Evolutionary conservation across 495 filamentous ascomycete species (phyloP).

Genomic region (Recurvomyces mirabilis): DNA sequence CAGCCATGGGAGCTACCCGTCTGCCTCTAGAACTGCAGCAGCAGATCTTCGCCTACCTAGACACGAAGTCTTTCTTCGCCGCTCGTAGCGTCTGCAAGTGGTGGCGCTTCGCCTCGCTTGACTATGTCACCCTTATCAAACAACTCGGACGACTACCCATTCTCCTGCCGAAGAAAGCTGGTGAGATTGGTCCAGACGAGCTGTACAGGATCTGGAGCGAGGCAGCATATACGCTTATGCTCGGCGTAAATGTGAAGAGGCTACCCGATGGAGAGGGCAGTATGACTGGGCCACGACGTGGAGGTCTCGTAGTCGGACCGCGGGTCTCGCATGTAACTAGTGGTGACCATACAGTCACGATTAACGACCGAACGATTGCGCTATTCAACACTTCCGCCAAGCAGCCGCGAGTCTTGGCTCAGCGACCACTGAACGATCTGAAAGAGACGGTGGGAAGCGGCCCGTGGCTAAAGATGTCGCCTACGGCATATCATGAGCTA

Average conservation of each 20-base stretch:
- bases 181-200: background rate
- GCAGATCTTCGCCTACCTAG: conserved; percentile 14
- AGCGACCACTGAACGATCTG: conserved; percentile 15
- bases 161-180: conserved; percentile 1
- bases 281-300: too few relatives aligned
- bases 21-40: conserved; percentile 20
- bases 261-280: too few relatives aligned
- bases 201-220: conserved; percentile 10
- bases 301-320: too few relatives aligned
- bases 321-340: too few relatives aligned
- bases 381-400: conserved; percentile 11
- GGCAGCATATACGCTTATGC: conserved; percentile 11
- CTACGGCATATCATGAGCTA: conserved; percentile 6
- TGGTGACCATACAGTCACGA: too few relatives aligned
- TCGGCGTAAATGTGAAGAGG: conserved; percentile 6
- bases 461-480: conserved; percentile 14
- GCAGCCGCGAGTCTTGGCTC: background rate
- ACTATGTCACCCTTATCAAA: conserved; percentile 3
- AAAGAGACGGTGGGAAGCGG: conserved; percentile 13
- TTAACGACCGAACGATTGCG: conserved; percentile 11
- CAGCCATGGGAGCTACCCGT: conserved; percentile 5
- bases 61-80: conserved; percentile 15
- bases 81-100: conserved; percentile 21
- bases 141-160: conserved; percentile 17
- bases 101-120: conserved; percentile 15